These are phyloP conservation scores for Biscogniauxia mediterranea DNA, from an alignment of 2,329 filamentous ascomycete species.

Conservation along the genomic window DNA sequence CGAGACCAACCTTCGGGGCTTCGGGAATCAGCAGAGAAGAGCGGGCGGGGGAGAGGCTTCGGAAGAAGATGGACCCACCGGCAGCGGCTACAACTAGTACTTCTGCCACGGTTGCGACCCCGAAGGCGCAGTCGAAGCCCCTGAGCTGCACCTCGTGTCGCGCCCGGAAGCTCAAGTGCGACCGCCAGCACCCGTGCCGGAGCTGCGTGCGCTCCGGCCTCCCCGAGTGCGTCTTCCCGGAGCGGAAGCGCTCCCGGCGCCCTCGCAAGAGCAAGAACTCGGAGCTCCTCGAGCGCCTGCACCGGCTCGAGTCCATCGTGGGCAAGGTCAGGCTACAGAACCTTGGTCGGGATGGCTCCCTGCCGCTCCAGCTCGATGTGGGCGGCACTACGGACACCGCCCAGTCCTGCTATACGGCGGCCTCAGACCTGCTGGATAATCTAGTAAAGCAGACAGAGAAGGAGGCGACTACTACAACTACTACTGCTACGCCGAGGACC, in stretches of 20 bases:
- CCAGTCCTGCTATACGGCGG: not conserved
- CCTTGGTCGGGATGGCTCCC: slow-evolving; percentile 8
- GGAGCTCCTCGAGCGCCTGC: slow-evolving; percentile 44
- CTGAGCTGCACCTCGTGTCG: slow-evolving; percentile 61
- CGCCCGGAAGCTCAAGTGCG: slow-evolving; percentile 61
- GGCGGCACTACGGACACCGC: not conserved
- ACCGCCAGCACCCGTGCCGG: slow-evolving; percentile 54
- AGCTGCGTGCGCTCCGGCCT: slow-evolving; percentile 47
- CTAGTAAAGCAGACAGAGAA: not conserved
- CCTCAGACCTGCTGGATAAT: not conserved
- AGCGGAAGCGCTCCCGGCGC: slow-evolving; percentile 43
- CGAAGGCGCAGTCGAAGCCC: slow-evolving; percentile 27
- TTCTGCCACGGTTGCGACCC: not conserved
- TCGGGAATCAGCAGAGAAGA: not conserved
- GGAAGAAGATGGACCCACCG: not conserved
- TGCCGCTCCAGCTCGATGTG: not conserved
- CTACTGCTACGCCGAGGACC: not conserved
- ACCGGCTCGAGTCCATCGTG: slow-evolving; percentile 46
- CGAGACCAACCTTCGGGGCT: not conserved
- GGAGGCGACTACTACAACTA: not conserved
- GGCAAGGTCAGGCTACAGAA: slow-evolving; percentile 38
- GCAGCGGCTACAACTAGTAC: not conserved
- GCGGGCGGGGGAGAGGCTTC: too few relatives aligned
- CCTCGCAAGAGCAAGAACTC: slow-evolving; percentile 41
- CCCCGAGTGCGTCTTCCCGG: slow-evolving; percentile 47